These are phyloP conservation scores for Albizia julibrissin DNA, from an alignment of 306 rosid species.

Conservation along the genomic window DNA sequence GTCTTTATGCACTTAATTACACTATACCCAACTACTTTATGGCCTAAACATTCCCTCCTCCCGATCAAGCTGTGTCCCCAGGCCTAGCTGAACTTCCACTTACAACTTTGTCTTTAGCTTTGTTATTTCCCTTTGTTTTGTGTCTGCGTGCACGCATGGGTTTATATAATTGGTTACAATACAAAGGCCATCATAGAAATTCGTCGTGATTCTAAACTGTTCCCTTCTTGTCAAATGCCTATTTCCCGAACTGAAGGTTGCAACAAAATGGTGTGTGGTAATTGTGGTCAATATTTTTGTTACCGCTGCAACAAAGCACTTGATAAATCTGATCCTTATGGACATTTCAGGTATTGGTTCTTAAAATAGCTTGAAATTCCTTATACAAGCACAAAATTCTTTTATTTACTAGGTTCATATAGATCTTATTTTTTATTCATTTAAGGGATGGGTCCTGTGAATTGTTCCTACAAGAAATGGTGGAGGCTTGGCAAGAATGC, in stretches of 20 bases:
- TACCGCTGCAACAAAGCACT: slow-evolving; percentile 76
- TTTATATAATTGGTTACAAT: slow-evolving; percentile 19
- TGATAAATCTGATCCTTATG: slow-evolving; percentile 66
- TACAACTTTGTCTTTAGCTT: slow-evolving; percentile 10
- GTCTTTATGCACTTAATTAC: neutral
- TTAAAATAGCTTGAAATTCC: slow-evolving; percentile 15
- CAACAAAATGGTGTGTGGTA: slow-evolving; percentile 86
- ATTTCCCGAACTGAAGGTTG: slow-evolving; percentile 84
- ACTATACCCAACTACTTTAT: slow-evolving; percentile 15
- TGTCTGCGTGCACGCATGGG: slow-evolving; percentile 51
- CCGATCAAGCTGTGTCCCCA: slow-evolving; percentile 8
- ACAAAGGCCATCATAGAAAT: slow-evolving; percentile 51
- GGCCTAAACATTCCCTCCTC: neutral
- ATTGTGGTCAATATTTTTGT: slow-evolving; percentile 82
- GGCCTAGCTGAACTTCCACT: slow-evolving; percentile 10
- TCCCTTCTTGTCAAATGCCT: slow-evolving; percentile 86
- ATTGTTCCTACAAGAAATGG: slow-evolving; percentile 67
- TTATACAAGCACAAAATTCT: slow-evolving; percentile 25
- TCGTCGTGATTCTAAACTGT: slow-evolving; percentile 75
- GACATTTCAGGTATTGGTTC: slow-evolving; percentile 65
- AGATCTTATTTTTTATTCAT: slow-evolving; percentile 31
- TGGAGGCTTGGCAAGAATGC: slow-evolving; percentile 65
- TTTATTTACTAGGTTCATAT: slow-evolving; percentile 12
- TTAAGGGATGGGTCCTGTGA: slow-evolving; percentile 74
- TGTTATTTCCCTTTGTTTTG: neutral